Evolutionary conservation across 805 yeast species (phyloP).

Genomic region (Candida oleophila): DNA sequence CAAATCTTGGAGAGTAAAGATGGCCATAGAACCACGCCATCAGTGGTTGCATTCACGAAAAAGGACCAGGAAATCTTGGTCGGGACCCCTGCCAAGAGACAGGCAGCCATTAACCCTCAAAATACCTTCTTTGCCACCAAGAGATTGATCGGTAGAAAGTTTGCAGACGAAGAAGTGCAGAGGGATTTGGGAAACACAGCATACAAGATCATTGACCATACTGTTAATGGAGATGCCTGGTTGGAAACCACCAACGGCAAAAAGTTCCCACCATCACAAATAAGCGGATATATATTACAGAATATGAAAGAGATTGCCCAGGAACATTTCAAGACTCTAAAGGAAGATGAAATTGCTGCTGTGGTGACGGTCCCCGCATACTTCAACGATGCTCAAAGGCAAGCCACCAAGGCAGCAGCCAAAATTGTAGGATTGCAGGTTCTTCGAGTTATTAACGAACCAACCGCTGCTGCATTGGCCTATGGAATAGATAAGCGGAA

Average conservation of each 20-base stretch:
- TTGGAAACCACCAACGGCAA: conserved; percentile 48
- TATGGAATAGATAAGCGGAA: conserved; percentile 64
- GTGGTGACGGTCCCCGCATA: conserved; percentile 86
- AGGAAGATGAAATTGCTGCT: conserved; percentile 51
- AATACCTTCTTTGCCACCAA: conserved; percentile 83
- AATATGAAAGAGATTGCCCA: conserved; percentile 70
- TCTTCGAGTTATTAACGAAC: conserved; percentile 76
- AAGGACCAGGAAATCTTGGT: conserved; percentile 40
- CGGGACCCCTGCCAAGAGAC: conserved; percentile 76
- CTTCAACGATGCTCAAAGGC: conserved; percentile 79
- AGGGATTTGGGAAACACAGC: conserved; percentile 63
- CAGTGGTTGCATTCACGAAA: conserved; percentile 66
- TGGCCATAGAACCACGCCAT: conserved; percentile 79
- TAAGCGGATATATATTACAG: conserved; percentile 62
- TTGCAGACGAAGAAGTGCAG: conserved; percentile 67
- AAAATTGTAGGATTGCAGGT: conserved; percentile 73
- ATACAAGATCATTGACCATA: conserved; percentile 56
- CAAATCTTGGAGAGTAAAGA: conserved; percentile 73
- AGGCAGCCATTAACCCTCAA: conserved; percentile 70
- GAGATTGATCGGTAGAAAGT: conserved; percentile 74
- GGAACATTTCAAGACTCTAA: conserved; percentile 36
- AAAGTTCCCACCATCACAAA: conserved; percentile 64
- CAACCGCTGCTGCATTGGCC: conserved; percentile 84
- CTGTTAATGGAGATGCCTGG: conserved; percentile 67
- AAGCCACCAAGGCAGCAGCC: conserved; percentile 81